Conservation (phyloP, 305 asterid species). For the Lippia alba region DNA sequence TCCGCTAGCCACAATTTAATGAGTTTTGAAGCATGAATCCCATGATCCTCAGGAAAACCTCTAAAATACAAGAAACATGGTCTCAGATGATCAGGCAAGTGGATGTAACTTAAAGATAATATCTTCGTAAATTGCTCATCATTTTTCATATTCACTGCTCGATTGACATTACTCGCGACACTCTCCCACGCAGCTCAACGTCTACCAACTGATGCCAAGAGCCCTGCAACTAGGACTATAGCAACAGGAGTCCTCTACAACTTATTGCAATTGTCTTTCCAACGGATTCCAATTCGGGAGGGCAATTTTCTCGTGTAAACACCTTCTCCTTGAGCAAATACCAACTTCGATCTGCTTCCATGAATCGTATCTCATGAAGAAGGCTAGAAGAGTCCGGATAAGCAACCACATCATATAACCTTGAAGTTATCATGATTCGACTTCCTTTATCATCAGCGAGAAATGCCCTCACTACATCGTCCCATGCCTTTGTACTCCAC, state of each 20-base stretch:
- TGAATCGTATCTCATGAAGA: not conserved
- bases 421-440: not conserved
- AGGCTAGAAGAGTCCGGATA: not conserved
- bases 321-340: not conserved
- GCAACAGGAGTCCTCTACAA: conserved; percentile 8
- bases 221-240: not conserved
- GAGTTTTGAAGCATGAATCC: not conserved
- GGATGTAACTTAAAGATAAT: not conserved
- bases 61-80: not conserved
- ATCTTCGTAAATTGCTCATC: not conserved
- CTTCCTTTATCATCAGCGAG: not conserved
- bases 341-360: not conserved
- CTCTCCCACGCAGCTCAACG: not conserved
- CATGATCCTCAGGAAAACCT: not conserved
- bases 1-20: not conserved
- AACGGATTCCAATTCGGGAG: not conserved
- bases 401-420: not conserved
- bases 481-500: not conserved
- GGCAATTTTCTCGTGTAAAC: not conserved
- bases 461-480: not conserved
- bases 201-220: not conserved
- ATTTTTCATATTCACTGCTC: not conserved
- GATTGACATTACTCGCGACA: not conserved
- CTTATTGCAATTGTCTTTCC: not conserved
- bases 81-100: not conserved